A percentile compares a stretch with the other conserved stretches of the same genome.
Evolutionary conservation across 2,329 filamentous ascomycete species (phyloP).

Genomic region (Trichoderma koningiopsis): DNA sequence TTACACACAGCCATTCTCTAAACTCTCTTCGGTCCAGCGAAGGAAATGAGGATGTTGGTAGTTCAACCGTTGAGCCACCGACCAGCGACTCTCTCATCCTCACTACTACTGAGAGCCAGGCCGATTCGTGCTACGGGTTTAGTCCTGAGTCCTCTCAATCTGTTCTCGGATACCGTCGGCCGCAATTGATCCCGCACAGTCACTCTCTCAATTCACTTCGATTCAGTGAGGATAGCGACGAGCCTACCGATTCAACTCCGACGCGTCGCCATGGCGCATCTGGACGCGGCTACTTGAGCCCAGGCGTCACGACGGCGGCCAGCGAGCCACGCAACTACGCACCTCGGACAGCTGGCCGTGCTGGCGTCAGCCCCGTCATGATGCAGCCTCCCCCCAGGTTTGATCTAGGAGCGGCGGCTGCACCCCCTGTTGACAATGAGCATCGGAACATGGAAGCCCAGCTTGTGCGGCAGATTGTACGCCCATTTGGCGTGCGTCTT

Average conservation of each 20-base stretch:
- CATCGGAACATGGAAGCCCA: background rate
- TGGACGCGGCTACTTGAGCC: slow-evolving; percentile 22
- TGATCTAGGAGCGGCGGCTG: slow-evolving; percentile 29
- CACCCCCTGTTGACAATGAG: background rate
- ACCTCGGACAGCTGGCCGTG: slow-evolving; percentile 37
- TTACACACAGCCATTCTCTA: slow-evolving; percentile 29
- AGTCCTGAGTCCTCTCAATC: background rate
- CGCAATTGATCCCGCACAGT: slow-evolving; percentile 26
- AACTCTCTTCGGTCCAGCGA: slow-evolving; percentile 17
- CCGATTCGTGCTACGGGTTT: background rate
- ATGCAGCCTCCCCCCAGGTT: slow-evolving; percentile 44
- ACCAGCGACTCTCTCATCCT: background rate
- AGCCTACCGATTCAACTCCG: background rate
- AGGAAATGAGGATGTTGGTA: background rate
- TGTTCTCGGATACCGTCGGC: background rate
- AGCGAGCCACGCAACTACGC: slow-evolving; percentile 48
- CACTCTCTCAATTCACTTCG: slow-evolving; percentile 25
- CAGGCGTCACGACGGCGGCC: slow-evolving; percentile 28
- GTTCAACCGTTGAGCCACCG: background rate
- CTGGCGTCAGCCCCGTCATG: slow-evolving; percentile 21
- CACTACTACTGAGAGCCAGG: background rate
- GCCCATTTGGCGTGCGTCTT: slow-evolving; percentile 1
- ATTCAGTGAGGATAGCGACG: slow-evolving; percentile 9
- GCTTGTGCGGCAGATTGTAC: slow-evolving; percentile 16
- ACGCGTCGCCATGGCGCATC: background rate